Evolutionary conservation across 768 basidiomycete species (phyloP).

Genomic region (Strobilomyces dryophilus): DNA sequence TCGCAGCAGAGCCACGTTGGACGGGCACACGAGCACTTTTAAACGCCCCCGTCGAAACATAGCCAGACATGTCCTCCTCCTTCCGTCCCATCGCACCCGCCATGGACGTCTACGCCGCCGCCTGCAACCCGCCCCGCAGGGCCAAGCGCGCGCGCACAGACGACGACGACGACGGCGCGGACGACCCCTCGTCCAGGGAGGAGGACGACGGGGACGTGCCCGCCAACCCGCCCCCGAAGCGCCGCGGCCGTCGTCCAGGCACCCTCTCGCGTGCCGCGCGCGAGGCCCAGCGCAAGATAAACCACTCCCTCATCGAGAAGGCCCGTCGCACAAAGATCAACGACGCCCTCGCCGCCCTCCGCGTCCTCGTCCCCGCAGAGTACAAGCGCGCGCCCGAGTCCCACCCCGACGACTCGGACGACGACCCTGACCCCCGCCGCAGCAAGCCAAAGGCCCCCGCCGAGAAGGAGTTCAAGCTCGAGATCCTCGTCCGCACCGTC

Average conservation of each 20-base stretch:
- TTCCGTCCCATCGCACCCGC: slow-evolving; percentile 27
- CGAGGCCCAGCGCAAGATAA: slow-evolving; percentile 85
- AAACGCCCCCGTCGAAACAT: not conserved
- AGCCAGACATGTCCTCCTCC: slow-evolving; percentile 9
- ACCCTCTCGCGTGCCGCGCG: slow-evolving; percentile 71
- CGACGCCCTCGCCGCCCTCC: slow-evolving; percentile 74
- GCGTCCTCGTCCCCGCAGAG: slow-evolving; percentile 68
- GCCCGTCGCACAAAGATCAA: slow-evolving; percentile 95
- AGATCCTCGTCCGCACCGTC: slow-evolving; percentile 83
- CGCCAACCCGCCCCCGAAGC: slow-evolving; percentile 39
- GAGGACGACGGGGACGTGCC: slow-evolving; percentile 25
- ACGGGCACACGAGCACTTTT: slow-evolving; percentile 22
- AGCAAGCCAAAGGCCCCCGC: slow-evolving; percentile 37
- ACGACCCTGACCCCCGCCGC: slow-evolving; percentile 28
- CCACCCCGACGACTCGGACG: slow-evolving; percentile 31
- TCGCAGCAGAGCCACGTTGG: slow-evolving; percentile 10
- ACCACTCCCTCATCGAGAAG: slow-evolving; percentile 94
- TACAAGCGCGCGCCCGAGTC: slow-evolving; percentile 33
- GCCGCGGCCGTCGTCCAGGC: slow-evolving; percentile 70
- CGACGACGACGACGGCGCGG: not conserved
- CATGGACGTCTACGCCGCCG: slow-evolving; percentile 33
- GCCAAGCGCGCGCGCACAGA: slow-evolving; percentile 39
- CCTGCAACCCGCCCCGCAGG: slow-evolving; percentile 43
- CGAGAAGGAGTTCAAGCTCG: slow-evolving; percentile 90
- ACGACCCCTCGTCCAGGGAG: no score